Conservation (phyloP, 441 rosid genomes). For the Populus hybrid region DNA sequence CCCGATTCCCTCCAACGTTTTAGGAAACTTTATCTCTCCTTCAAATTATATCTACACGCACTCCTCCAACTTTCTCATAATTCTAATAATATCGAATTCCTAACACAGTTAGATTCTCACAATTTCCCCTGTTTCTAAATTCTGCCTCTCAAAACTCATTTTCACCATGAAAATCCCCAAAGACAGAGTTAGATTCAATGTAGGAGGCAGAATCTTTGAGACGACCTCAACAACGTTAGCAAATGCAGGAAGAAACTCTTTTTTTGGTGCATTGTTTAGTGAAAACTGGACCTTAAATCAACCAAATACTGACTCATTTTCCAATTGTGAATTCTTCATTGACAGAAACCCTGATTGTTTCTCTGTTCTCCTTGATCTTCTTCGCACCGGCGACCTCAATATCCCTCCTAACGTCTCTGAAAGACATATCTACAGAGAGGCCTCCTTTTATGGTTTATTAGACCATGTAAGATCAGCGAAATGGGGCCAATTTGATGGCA, state of each 20-base stretch:
- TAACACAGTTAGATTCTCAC: background rate
- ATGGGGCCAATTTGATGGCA: conserved; percentile 87
- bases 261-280: conserved; percentile 76
- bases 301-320: conserved; percentile 21
- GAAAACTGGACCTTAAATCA: conserved; percentile 57
- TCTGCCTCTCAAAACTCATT: background rate
- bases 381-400: conserved; percentile 87
- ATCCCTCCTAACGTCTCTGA: conserved; percentile 61
- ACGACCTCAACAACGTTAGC: conserved; percentile 88
- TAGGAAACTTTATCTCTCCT: conserved; percentile 13
- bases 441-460: conserved; percentile 71
- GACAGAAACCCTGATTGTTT: conserved; percentile 91
- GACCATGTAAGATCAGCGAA: conserved; percentile 74
- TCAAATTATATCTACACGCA: background rate
- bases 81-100: background rate
- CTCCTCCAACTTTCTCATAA: background rate
- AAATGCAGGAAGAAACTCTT: conserved; percentile 82
- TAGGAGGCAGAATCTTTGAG: conserved; percentile 81
- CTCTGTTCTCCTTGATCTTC: conserved; percentile 85
- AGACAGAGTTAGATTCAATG: conserved; percentile 77
- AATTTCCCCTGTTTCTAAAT: background rate
- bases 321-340: conserved; percentile 42
- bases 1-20: conserved; percentile 22
- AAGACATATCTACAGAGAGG: conserved; percentile 67
- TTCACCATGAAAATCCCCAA: conserved; percentile 54